Base-by-base conservation (phyloP, 768 basidiomycete species). In the Suillus ampliporus region DNA sequence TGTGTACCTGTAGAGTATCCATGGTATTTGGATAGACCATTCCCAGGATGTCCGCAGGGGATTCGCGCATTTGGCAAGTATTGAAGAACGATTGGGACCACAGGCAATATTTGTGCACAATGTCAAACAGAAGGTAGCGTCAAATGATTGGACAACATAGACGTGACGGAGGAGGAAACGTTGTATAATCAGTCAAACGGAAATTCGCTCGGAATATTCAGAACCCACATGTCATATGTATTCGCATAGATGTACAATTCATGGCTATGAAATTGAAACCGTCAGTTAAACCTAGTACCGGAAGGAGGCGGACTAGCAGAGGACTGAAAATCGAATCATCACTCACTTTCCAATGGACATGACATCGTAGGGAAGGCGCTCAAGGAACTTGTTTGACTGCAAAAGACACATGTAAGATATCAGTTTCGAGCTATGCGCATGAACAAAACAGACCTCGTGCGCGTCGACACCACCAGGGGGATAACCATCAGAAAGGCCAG, bases 301-400 rank as follows among this genome's bases (percentile, higher is more conserved):
- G 28, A 38, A 44, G 46, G 37, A 37, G n/a, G 41, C 14, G n/a
- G 7, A n/a, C 23, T 11, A 34, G 26, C 31, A 14, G 15, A 44
- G 11, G 26, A 23, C 21, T 7, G 23, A 23, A 38, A 38, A 41
- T 17, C 31, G 6, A 31, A 31, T 56, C 7, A 13, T 26, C 28
- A 76, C 90, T 44, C 69, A 89, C 86, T 95, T 96, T 70, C 95
- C 94, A 57, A 95, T 93, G 3, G 92, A 78, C 71, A 95, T 84
- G 3, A 94, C 69, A 70, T 97, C 95, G 69, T 94, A 96, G 0
- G 90, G 89, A 21, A 96, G 79, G 60, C 85, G 76, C 23, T 84
- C 76, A 65, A 95, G 79, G 73, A 94, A 89, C 69, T 89, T 78
- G 74, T 93, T 92, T n/a, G 90, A 77, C 89, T 91, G 61, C 59